A percentile compares a stretch with the other conserved stretches of the same genome.
Evolutionary conservation across 2,329 filamentous ascomycete genomes (phyloP).

Genomic region (Pseudogymnoascus sp.): DNA sequence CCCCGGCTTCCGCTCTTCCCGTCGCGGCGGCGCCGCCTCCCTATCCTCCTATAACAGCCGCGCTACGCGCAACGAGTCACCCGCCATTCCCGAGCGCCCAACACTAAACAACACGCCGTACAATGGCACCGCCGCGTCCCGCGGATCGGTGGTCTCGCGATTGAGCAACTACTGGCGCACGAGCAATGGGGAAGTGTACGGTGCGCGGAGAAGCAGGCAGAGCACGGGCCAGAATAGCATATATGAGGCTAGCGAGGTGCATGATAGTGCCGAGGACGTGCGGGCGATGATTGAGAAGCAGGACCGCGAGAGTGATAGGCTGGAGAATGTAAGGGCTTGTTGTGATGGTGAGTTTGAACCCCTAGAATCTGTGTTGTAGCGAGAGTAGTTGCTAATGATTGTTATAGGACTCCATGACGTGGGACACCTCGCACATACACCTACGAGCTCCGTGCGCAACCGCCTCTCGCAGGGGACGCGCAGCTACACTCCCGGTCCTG

Average conservation of each 20-base stretch:
- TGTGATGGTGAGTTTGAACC: constrained; percentile 70
- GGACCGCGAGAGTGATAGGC: constrained; percentile 64
- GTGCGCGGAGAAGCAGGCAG: constrained; percentile 44
- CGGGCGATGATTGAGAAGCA: constrained; percentile 70
- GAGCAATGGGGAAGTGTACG: constrained; percentile 30
- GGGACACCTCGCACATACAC: constrained; percentile 30
- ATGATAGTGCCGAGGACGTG: constrained; percentile 76
- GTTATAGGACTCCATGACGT: constrained; percentile 42
- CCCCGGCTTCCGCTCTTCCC: constrained; percentile 40
- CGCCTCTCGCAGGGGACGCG: constrained; percentile 15
- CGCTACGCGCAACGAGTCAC: constrained; percentile 57
- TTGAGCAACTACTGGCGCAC: constrained; percentile 48
- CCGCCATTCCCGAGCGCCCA: constrained; percentile 32
- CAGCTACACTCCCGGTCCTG: constrained; percentile 1
- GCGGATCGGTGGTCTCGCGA: constrained; percentile 39
- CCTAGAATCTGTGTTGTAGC: constrained; percentile 11
- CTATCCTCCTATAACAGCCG: constrained; percentile 75
- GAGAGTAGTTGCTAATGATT: background rate
- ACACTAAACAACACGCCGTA: constrained; percentile 32
- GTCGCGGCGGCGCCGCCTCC: constrained; percentile 51
- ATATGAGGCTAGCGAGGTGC: constrained; percentile 48
- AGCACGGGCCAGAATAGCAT: constrained; percentile 37
- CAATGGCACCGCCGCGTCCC: constrained; percentile 16
- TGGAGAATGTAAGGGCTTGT: constrained; percentile 94
- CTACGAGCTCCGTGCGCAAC: constrained; percentile 21